Evolutionary conservation across 163 green algal species (phyloP).

Genomic region (Trebouxia gelatinosa): DNA sequence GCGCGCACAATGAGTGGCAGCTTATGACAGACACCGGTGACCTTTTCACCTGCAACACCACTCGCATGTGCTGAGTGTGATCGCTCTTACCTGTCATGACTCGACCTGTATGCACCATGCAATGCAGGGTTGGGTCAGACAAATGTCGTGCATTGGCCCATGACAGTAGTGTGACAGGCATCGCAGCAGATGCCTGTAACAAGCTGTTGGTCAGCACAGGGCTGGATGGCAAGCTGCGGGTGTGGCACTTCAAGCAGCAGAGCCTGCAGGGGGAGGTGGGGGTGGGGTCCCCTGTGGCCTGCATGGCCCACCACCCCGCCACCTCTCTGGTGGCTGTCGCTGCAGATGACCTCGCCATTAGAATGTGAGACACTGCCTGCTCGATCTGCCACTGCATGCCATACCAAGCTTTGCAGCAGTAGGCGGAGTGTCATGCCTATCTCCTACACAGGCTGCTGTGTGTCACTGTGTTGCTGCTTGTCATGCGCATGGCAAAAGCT

Average conservation of each 20-base stretch:
- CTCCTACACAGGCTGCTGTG: too few species aligned
- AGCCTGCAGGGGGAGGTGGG: constrained; percentile 52
- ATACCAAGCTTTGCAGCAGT: too few species aligned
- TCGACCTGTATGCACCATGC: too few species aligned
- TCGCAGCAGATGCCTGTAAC: constrained; percentile 78
- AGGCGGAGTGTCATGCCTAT: too few species aligned
- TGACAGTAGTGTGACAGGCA: constrained; percentile 65
- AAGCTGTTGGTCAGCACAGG: constrained; percentile 63
- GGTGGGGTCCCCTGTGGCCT: constrained; percentile 46
- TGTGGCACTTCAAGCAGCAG: constrained; percentile 80
- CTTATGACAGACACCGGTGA: too few species aligned
- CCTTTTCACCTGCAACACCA: too few species aligned
- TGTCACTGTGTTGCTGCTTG: too few species aligned
- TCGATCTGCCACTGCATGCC: background rate
- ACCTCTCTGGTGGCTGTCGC: constrained; percentile 76
- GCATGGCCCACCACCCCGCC: constrained; percentile 69
- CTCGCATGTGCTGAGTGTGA: too few species aligned
- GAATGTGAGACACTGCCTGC: constrained; percentile 60
- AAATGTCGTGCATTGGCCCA: constrained; percentile 60
- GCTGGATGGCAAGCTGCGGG: constrained; percentile 71
- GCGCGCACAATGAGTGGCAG: too few species aligned
- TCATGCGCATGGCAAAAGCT: too few species aligned
- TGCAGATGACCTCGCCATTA: constrained; percentile 66
- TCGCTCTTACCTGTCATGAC: too few species aligned
- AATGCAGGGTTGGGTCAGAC: background rate